Conservation (phyloP, 2,329 filamentous ascomycete species). For the Rutstroemia sp. region DNA sequence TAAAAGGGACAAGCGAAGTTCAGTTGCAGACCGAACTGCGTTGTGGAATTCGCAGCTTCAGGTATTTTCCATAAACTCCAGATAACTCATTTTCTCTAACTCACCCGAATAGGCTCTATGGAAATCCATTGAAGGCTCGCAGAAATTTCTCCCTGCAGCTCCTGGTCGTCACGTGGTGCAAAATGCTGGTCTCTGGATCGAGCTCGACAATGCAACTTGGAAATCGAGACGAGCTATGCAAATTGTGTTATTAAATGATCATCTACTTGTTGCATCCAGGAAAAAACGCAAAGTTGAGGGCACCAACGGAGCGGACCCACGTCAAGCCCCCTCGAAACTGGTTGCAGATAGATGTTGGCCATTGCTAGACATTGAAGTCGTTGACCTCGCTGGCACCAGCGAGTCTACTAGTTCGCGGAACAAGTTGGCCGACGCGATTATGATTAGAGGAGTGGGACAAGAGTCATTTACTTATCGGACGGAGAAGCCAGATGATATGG, state of each 20-base stretch:
- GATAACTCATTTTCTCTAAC: conserved; percentile 8
- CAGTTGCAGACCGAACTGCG: conserved; percentile 63
- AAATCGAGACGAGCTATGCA: conserved; percentile 85
- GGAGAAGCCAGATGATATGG: conserved; percentile 68
- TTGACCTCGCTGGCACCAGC: conserved; percentile 69
- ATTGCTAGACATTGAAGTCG: conserved; percentile 83
- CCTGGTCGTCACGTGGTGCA: conserved; percentile 90
- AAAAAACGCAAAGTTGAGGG: conserved; percentile 87
- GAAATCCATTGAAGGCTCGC: conserved; percentile 95
- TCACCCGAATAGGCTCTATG: conserved; percentile 58
- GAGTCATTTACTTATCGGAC: conserved; percentile 94
- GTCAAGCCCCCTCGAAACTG: conserved; percentile 57
- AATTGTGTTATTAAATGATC: conserved; percentile 89
- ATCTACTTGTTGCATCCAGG: conserved; percentile 80
- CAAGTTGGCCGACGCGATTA: conserved; percentile 77
- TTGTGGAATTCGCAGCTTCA: conserved; percentile 63
- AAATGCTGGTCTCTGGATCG: conserved; percentile 89
- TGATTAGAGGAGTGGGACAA: conserved; percentile 74
- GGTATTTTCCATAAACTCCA: conserved; percentile 10
- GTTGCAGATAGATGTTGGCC: conserved; percentile 95
- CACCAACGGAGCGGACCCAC: conserved; percentile 40
- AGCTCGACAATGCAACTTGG: conserved; percentile 95
- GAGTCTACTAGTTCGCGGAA: conserved; percentile 50
- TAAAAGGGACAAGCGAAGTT: conserved; percentile 79
- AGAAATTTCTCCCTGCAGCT: conserved; percentile 89